Evolutionary conservation across 352 stramenopile genomes (phyloP), one percentile per base, ranked within the genome.

Genomic region (Pythium guiyangense): DNA sequence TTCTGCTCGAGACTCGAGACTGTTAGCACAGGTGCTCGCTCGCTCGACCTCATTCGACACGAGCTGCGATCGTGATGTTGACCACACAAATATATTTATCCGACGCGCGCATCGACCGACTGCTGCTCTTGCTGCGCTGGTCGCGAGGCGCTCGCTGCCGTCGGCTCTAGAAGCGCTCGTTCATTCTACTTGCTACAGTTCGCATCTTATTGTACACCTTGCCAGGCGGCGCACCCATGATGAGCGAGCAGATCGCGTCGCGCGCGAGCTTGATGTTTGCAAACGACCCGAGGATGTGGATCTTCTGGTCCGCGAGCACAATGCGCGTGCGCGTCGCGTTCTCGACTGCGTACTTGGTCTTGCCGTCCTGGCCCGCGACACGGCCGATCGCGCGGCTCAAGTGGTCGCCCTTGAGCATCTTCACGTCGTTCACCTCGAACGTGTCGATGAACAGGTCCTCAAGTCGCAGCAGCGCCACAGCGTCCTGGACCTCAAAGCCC

Each of bases 141-240:
- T 43, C 12, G 34, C 34, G 34, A 39, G 9, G 14, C n/a, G 8
- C 8, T 46, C 42, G 11, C 34, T 4, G 11, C 5, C 25, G 22
- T 3, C 26, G 4, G 52, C 25, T 59, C 88, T 93, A 97, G 72
- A 97, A 98, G 49, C 92, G 80, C 74, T 98, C 96, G 72, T 97
- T 99, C 95, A 99, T 98, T 71, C 97, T 83, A 70, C 96, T 98
- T 42, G 96, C 96, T 43, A 99, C 97, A 74, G 97, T 98, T 57
- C 97, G 90, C 97, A 99, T 99, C 76, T 99, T 98, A 78, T 99
- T 99, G 83, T 99, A 99, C 57, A 99, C 97, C 76, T 99, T 99
- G 62, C 97, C 97, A 22, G 97, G 97, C 37, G 97, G 97, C 22
- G 97, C 96, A 54, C 97, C 97, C 69, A 99, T 95, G 55, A 96